These are phyloP conservation scores for Pythium rishiriense DNA, from an alignment of 352 stramenopile genomes.

Conservation along the genomic window DNA sequence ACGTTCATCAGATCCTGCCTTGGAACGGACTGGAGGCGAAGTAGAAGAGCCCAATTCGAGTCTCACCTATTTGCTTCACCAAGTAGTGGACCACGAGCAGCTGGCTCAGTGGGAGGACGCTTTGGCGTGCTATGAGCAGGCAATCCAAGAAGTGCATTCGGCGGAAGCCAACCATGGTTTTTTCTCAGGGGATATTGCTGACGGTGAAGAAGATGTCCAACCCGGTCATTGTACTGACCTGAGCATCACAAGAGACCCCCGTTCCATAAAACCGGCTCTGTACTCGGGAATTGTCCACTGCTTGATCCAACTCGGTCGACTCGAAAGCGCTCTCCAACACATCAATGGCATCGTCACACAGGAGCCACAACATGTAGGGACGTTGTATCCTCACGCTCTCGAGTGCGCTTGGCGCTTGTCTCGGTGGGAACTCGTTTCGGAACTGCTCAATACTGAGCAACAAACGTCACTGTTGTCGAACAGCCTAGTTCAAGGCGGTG, in stretches of 20 bases:
- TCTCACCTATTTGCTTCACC: slow-evolving; percentile 35
- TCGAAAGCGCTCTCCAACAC: slow-evolving; percentile 84
- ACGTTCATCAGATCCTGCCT: slow-evolving; percentile 6
- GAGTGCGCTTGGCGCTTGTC: slow-evolving; percentile 87
- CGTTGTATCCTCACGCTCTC: slow-evolving; percentile 77
- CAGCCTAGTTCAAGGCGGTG: slow-evolving; percentile 29
- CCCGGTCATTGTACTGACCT: slow-evolving; percentile 14
- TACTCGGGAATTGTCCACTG: slow-evolving; percentile 85
- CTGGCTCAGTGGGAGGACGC: slow-evolving; percentile 48
- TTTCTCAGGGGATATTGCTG: slow-evolving; percentile 21
- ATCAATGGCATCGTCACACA: slow-evolving; percentile 85
- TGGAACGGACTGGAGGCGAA: slow-evolving; percentile 9
- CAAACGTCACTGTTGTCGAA: slow-evolving; percentile 55
- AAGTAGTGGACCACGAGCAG: slow-evolving; percentile 44
- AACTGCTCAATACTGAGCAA: slow-evolving; percentile 77
- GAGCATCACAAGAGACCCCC: slow-evolving; percentile 33
- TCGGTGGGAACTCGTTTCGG: slow-evolving; percentile 75
- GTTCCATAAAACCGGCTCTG: slow-evolving; percentile 64
- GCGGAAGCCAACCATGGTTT: slow-evolving; percentile 21
- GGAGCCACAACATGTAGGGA: slow-evolving; percentile 76
- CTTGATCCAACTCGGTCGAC: slow-evolving; percentile 79
- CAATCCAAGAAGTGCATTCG: slow-evolving; percentile 42
- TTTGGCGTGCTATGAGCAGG: slow-evolving; percentile 47
- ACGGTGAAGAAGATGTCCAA: slow-evolving; percentile 15
- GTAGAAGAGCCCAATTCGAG: slow-evolving; percentile 25